Percentiles rank a stretch among this genome's conserved stretches.
These are phyloP conservation scores for Vachellia collinsii DNA, from an alignment of 306 rosid species.

Conservation along the genomic window DNA sequence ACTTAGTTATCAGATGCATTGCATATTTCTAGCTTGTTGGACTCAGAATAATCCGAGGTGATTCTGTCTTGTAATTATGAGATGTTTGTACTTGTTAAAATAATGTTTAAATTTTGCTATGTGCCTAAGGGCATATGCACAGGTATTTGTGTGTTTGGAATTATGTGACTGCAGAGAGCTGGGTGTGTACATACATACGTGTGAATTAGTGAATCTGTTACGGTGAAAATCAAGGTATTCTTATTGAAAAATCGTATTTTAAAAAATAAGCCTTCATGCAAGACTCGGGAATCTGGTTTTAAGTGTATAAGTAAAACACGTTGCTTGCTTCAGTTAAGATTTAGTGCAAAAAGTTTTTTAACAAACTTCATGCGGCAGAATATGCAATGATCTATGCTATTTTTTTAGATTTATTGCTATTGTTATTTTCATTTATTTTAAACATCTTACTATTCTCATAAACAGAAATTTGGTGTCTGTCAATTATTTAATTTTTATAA, in stretches of 20 bases:
- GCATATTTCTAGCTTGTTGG: slow-evolving; percentile 20
- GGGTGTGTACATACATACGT: neutral
- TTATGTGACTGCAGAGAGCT: neutral
- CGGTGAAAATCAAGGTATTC: neutral
- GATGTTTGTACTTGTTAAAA: slow-evolving; percentile 17
- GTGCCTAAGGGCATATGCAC: neutral
- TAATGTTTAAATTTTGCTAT: neutral
- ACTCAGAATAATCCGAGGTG: slow-evolving; percentile 20
- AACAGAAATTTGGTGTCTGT: neutral
- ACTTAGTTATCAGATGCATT: slow-evolving; percentile 9
- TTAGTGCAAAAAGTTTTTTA: neutral
- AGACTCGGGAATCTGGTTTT: slow-evolving; percentile 7
- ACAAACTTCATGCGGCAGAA: neutral
- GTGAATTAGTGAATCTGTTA: slow-evolving; percentile 1
- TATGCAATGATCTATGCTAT: neutral
- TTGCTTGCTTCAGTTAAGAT: neutral
- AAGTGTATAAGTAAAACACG: neutral
- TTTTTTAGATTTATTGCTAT: neutral
- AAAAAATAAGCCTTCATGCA: neutral
- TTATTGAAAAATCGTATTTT: neutral
- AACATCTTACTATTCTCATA: slow-evolving; percentile 2
- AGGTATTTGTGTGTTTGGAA: neutral
- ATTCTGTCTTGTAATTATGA: slow-evolving; percentile 16
- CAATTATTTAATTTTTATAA: slow-evolving; percentile 21
- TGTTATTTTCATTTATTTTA: neutral